Evolutionary conservation across 2,329 filamentous ascomycete genomes (phyloP).

Genomic region (Fusarium lyarnte): DNA sequence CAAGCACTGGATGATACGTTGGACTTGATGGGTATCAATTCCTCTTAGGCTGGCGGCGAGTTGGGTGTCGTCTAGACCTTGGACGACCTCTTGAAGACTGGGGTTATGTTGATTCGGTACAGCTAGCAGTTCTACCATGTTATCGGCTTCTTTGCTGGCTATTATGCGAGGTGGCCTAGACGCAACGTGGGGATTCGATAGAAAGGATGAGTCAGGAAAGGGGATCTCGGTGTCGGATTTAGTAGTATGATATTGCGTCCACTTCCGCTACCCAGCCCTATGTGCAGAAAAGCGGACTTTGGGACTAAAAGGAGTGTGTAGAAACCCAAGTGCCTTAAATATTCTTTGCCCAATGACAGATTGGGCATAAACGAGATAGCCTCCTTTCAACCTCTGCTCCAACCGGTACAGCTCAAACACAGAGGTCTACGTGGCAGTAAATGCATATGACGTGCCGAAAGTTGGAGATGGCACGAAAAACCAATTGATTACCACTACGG

Average conservation of each 20-base stretch:
- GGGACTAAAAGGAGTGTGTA: rapidly evolving
- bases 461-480: neutral
- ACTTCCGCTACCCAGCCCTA: neutral
- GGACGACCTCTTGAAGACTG: neutral
- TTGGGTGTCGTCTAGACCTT: neutral
- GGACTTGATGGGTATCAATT: neutral
- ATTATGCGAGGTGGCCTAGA: rapidly evolving
- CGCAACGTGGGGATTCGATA: rapidly evolving
- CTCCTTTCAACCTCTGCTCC: neutral
- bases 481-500: rapidly evolving
- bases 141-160: no score
- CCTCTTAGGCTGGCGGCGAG: neutral
- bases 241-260: rapidly evolving
- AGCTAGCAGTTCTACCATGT: neutral
- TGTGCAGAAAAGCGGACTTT: rapidly evolving
- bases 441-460: neutral
- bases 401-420: neutral
- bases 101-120: neutral
- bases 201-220: rapidly evolving
- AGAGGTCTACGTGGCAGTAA: neutral
- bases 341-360: neutral
- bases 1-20: neutral
- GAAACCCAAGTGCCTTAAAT: rapidly evolving
- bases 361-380: neutral
- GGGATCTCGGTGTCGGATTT: rapidly evolving